phyloP scores from a whole-genome alignment of 2,329 filamentous ascomycete species.

The Penicillium sp. region DNA sequence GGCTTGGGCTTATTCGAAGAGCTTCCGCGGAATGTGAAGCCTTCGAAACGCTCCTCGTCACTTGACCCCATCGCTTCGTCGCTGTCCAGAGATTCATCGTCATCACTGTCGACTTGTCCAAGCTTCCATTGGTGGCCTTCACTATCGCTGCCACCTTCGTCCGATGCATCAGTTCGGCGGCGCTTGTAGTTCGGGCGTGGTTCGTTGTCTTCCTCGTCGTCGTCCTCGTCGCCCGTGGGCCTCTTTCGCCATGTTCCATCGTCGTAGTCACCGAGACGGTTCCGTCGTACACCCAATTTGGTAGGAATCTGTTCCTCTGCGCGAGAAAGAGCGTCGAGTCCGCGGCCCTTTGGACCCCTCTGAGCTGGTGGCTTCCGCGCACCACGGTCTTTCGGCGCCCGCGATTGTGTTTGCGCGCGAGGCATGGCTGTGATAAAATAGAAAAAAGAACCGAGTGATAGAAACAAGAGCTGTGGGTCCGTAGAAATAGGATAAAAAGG shows the following conservation, averaged over 20 bases:
- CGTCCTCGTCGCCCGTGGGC: slow-evolving; percentile 48
- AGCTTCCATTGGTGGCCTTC: slow-evolving; percentile 86
- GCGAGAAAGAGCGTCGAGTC: slow-evolving; percentile 68
- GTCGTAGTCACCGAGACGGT: slow-evolving; percentile 65
- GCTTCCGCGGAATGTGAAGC: slow-evolving; percentile 71
- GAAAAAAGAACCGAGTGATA: slow-evolving; percentile 8
- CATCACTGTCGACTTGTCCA: slow-evolving; percentile 70
- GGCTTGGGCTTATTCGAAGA: slow-evolving; percentile 50
- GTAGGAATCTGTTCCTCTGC: slow-evolving; percentile 64
- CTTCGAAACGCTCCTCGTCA: slow-evolving; percentile 84
- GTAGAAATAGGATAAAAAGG: slow-evolving; percentile 15
- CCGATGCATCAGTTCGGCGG: slow-evolving; percentile 46
- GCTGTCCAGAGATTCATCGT: slow-evolving; percentile 73
- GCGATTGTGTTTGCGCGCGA: slow-evolving; percentile 48
- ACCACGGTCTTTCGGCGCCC: slow-evolving; percentile 46
- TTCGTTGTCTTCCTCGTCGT: slow-evolving; percentile 39
- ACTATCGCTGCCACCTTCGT: slow-evolving; percentile 77
- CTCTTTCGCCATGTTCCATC: slow-evolving; percentile 53
- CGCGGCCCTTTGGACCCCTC: slow-evolving; percentile 56
- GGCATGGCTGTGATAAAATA: slow-evolving; percentile 43
- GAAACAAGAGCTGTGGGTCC: slow-evolving; percentile 12
- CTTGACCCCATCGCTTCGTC: slow-evolving; percentile 88
- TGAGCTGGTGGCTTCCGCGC: slow-evolving; percentile 51
- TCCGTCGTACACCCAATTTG: slow-evolving; percentile 59
- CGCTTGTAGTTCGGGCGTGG: slow-evolving; percentile 53